Percentiles rank a stretch among this genome's conserved stretches.
These are phyloP conservation scores for Russula ochroleuca DNA, from an alignment of 768 basidiomycete species.

Conservation along the genomic window DNA sequence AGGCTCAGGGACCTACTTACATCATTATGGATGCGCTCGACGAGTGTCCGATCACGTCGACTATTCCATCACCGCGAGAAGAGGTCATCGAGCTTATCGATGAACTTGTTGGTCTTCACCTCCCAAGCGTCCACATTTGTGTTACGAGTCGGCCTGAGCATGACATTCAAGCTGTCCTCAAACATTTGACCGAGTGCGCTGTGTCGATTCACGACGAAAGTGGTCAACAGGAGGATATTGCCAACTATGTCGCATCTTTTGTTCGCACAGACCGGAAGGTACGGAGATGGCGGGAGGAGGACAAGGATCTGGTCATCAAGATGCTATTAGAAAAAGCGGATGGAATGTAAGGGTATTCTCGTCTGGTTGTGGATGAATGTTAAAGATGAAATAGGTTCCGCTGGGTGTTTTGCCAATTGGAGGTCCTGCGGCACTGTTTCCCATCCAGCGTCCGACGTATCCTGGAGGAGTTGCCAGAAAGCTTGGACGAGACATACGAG, in stretches of 20 bases:
- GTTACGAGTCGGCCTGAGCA: background rate
- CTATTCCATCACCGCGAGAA: background rate
- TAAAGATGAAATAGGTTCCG: slow-evolving; percentile 10
- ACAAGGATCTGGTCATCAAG: background rate
- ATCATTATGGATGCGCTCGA: slow-evolving; percentile 4
- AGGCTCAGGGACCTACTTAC: background rate
- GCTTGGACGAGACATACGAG: slow-evolving; percentile 9
- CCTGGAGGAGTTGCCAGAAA: background rate
- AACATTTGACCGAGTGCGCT: background rate
- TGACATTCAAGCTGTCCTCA: background rate
- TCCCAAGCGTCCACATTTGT: background rate
- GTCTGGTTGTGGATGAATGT: background rate
- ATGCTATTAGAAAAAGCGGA: background rate
- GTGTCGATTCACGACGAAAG: background rate
- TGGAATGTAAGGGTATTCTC: background rate
- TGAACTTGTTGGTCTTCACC: background rate
- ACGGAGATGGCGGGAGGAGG: background rate
- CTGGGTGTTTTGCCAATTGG: slow-evolving; percentile 1
- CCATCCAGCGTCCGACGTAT: background rate
- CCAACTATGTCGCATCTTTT: background rate
- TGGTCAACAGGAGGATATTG: background rate
- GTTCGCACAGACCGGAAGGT: background rate
- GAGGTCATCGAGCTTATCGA: background rate
- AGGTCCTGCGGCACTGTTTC: background rate
- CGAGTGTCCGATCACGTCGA: slow-evolving; percentile 1